Conservation (phyloP, 768 basidiomycete species). For the Crepidotus variabilis region DNA sequence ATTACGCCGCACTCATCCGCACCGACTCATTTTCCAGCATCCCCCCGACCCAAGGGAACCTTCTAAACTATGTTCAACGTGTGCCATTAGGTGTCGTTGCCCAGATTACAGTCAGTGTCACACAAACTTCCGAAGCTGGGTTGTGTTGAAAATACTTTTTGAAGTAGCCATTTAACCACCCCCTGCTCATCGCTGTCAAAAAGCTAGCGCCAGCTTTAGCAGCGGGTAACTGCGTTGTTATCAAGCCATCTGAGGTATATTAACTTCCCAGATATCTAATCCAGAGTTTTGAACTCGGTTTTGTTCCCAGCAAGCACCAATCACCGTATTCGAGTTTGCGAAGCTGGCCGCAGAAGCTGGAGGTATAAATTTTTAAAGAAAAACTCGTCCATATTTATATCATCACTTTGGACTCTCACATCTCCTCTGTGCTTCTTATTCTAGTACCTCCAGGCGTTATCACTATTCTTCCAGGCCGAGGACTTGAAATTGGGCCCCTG, state of each 20-base stretch:
- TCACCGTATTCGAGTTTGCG: slow-evolving; percentile 76
- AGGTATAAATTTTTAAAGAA: slow-evolving; percentile 43
- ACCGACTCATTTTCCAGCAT: slow-evolving; percentile 62
- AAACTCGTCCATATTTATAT: background rate
- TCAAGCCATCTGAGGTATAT: slow-evolving; percentile 76
- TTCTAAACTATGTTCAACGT: slow-evolving; percentile 77
- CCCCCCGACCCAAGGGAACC: slow-evolving; percentile 74
- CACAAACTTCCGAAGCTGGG: background rate
- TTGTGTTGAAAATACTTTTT: background rate
- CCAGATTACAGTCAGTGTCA: slow-evolving; percentile 69
- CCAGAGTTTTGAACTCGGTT: slow-evolving; percentile 1
- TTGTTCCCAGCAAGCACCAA: slow-evolving; percentile 56
- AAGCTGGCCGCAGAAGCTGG: slow-evolving; percentile 63
- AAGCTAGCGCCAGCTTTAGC: slow-evolving; percentile 85
- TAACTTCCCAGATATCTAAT: background rate
- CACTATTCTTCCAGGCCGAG: slow-evolving; percentile 71
- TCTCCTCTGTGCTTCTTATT: background rate
- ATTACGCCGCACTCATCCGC: slow-evolving; percentile 70
- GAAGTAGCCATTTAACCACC: slow-evolving; percentile 81
- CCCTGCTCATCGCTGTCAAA: slow-evolving; percentile 84
- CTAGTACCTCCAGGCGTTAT: slow-evolving; percentile 77
- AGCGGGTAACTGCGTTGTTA: slow-evolving; percentile 78
- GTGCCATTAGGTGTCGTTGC: slow-evolving; percentile 86
- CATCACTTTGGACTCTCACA: background rate
- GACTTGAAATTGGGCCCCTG: slow-evolving; percentile 57